Evolutionary conservation across 1,139 yeast genomes (phyloP).

Genomic region (Magnusiomyces sp.): DNA sequence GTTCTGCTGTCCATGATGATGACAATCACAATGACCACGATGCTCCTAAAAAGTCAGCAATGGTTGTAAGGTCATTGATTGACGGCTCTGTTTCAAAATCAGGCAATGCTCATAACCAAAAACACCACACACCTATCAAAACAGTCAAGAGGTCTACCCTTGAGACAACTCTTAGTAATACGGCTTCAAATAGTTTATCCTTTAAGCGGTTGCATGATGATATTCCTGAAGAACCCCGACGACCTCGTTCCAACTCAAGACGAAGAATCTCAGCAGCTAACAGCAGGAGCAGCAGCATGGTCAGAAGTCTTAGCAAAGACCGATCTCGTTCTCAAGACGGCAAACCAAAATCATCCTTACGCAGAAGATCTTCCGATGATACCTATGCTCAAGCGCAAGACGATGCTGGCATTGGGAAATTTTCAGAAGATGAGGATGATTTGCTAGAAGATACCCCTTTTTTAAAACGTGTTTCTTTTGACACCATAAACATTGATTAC

Average conservation of each 20-base stretch:
- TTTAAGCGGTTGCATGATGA: conserved; percentile 6
- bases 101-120: too few species aligned
- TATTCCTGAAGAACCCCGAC: not conserved
- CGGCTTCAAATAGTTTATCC: conserved; percentile 8
- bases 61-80: too few species aligned
- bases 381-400: too few species aligned
- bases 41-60: too few species aligned
- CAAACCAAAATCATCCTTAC: not conserved
- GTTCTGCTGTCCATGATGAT: not conserved
- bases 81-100: too few species aligned
- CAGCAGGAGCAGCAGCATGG: not conserved
- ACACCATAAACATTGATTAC: conserved; percentile 18
- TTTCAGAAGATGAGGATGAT: conserved; percentile 1
- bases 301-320: not conserved
- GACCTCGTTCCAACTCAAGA: not conserved
- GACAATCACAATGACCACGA: not conserved
- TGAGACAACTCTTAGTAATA: conserved; percentile 8
- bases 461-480: conserved; percentile 23
- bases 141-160: too few species aligned
- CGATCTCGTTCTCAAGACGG: too few species aligned
- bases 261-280: conserved; percentile 1
- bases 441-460: conserved; percentile 14
- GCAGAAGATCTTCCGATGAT: not conserved
- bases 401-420: not conserved
- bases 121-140: too few species aligned